phyloP scores from a whole-genome alignment of 2,329 filamentous ascomycete species.

The Didymosphaeria variabile region DNA sequence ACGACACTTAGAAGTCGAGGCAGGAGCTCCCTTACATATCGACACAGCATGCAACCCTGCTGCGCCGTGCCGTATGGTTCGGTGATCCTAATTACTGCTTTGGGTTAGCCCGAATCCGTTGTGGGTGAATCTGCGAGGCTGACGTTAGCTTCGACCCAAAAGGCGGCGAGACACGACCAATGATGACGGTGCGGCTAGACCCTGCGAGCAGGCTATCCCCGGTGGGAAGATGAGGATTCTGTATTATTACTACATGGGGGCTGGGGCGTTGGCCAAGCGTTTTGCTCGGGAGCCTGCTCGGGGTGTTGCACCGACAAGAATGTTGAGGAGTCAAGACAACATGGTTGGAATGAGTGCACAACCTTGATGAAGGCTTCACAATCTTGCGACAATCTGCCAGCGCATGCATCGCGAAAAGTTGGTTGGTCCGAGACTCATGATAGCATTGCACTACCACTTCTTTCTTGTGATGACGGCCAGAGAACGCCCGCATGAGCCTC shows the following conservation, averaged over 20 bases:
- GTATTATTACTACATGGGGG: not conserved
- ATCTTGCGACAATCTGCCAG: not conserved
- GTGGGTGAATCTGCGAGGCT: constrained; percentile 15
- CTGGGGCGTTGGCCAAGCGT: not conserved
- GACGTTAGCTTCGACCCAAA: constrained; percentile 15
- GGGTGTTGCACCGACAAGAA: not conserved
- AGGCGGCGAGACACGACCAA: constrained; percentile 12
- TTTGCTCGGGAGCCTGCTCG: not conserved
- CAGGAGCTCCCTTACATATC: constrained; percentile 9
- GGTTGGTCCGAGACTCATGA: no score
- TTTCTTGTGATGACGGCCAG: not conserved
- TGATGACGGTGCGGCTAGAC: not conserved
- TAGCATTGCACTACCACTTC: not conserved
- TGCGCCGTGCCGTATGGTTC: constrained; percentile 12
- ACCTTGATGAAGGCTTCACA: not conserved
- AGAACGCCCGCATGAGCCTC: constrained; percentile 3
- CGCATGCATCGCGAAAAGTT: not conserved
- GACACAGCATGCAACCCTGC: not conserved
- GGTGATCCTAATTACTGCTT: constrained; percentile 12
- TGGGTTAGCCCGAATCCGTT: not conserved
- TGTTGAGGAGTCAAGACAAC: not conserved
- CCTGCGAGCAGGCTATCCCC: constrained; percentile 3
- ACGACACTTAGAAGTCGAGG: not conserved
- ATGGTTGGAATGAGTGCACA: not conserved
- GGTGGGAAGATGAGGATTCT: constrained; percentile 5